Conservation (phyloP, 257 asterid genomes). For the Jacaranda mimosifolia region DNA sequence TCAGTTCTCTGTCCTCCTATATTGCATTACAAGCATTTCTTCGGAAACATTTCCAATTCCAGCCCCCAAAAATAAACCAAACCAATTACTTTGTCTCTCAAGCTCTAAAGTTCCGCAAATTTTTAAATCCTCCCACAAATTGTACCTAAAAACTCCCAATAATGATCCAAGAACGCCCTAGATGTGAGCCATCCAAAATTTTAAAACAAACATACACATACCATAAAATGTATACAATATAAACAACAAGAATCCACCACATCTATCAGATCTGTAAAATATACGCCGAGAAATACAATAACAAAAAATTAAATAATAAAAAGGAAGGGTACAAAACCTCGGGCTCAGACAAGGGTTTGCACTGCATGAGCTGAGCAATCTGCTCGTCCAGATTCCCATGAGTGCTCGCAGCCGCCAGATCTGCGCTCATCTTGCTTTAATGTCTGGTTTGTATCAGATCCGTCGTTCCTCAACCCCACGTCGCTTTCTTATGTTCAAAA, state of each 20-base stretch:
- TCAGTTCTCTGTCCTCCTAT: slow-evolving; percentile 6
- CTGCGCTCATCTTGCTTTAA: slow-evolving; percentile 72
- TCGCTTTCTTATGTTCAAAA: slow-evolving; percentile 20
- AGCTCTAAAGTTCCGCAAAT: slow-evolving; percentile 15
- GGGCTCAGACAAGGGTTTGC: slow-evolving; percentile 94
- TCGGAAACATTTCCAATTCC: slow-evolving; percentile 11
- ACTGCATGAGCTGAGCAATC: slow-evolving; percentile 96
- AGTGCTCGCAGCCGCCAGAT: slow-evolving; percentile 74
- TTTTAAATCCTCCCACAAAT: not conserved
- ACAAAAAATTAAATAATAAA: not conserved
- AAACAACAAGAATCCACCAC: slow-evolving; percentile 8
- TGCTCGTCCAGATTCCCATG: slow-evolving; percentile 92
- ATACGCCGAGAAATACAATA: not conserved
- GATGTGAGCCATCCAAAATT: slow-evolving; percentile 21
- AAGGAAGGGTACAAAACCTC: slow-evolving; percentile 56
- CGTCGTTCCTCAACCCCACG: slow-evolving; percentile 34
- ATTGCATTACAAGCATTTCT: slow-evolving; percentile 4
- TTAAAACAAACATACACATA: too few species aligned
- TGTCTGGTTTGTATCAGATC: slow-evolving; percentile 42
- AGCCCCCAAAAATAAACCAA: not conserved
- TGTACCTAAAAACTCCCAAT: not conserved
- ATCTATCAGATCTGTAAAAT: slow-evolving; percentile 46
- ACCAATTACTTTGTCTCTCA: not conserved
- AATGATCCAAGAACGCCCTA: slow-evolving; percentile 23
- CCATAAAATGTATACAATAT: slow-evolving; percentile 1